Evolutionary conservation across 176 grass and related monocot species (phyloP), one percentile per base, ranked within the genome.

Genomic region (Triticum turgidum): DNA sequence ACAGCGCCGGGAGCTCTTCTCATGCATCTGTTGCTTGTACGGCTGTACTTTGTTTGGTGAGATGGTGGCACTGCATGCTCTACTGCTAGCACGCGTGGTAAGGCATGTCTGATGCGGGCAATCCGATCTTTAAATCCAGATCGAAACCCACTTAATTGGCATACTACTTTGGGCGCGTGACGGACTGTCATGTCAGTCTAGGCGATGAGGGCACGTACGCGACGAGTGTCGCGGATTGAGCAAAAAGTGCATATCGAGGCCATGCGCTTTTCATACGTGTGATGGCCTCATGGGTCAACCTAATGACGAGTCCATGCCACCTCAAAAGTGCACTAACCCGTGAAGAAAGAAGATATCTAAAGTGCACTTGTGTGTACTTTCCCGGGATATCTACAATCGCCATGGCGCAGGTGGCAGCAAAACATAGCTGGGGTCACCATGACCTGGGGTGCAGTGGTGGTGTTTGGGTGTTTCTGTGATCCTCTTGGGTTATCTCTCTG

Each of bases 91-190:
- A 70, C 22, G 18, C 18, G 38, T 39, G 37, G 62, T 39, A 47
- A 52, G 49, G 70, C 11, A 49, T 49, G 27, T 51, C 72, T 54
- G 78, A 52, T 52, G 17, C 21, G 25, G 4, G 24, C 54, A 24
- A 70, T n/a, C 30, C 2, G 18, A 33, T 44, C 67, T 82, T 69
- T 30, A 75, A 75, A 51, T 30, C 88, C 34, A 77, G 62, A 38
- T 69, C 37, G 22, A 49, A 8, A 47, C 58, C 88, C 83, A 89
- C 82, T 85, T 20, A 21, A 24, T 77, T 69, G 83, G 56, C 61
- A 29, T 4, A 29, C 52, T 9, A 47, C 76, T 84, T 65, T 84
- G 66, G 66, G 14, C 25, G 79, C 85, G 39, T 78, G 51, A 74
- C 45, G 22, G 24, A 14, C n/a, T 24, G 69, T 70, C 68, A 15